A percentile compares a stretch with the other conserved stretches of the same genome.
These are phyloP conservation scores for Aristolochia fimbriata DNA, from an alignment of 164 flowering plant genomes.

Conservation along the genomic window DNA sequence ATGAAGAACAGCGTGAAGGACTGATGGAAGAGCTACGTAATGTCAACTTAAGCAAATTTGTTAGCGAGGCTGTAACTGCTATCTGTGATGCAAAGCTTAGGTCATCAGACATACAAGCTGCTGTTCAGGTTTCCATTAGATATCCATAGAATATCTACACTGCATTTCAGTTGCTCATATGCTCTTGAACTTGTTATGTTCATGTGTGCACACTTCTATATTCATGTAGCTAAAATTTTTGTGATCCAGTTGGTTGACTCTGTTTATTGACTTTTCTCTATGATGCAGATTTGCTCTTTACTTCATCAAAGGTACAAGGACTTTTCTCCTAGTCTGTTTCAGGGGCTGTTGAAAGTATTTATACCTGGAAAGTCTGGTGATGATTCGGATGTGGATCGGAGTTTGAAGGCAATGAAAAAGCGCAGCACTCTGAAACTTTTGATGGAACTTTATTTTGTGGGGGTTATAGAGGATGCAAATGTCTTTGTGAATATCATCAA, in stretches of 20 bases:
- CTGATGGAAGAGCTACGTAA: conserved; percentile 73
- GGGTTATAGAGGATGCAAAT: conserved; percentile 70
- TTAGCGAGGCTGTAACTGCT: conserved; percentile 95
- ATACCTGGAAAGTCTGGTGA: conserved; percentile 81
- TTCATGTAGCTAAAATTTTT: not conserved
- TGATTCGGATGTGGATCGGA: conserved; percentile 70
- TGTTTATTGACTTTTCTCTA: not conserved
- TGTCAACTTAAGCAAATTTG: conserved; percentile 94
- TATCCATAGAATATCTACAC: not conserved
- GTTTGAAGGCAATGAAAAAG: conserved; percentile 84
- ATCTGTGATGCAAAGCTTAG: conserved; percentile 92
- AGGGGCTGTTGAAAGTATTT: conserved; percentile 81
- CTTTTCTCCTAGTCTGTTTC: conserved; percentile 70
- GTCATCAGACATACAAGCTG: conserved; percentile 84
- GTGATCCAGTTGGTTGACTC: not conserved
- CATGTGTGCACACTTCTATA: not conserved
- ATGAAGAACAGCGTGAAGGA: conserved; percentile 86
- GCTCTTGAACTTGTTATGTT: not conserved
- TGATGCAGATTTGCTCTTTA: conserved; percentile 73
- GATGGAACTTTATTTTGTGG: conserved; percentile 88
- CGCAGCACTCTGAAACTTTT: conserved; percentile 84
- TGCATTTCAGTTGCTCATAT: not conserved
- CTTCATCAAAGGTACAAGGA: conserved; percentile 97
- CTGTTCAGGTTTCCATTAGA: conserved; percentile 66
- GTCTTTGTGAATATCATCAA: conserved; percentile 68